Percentiles rank a stretch among this genome's conserved stretches.
These are phyloP conservation scores for Solanum appendiculatum DNA, from an alignment of 257 asterid genomes.

Conservation along the genomic window DNA sequence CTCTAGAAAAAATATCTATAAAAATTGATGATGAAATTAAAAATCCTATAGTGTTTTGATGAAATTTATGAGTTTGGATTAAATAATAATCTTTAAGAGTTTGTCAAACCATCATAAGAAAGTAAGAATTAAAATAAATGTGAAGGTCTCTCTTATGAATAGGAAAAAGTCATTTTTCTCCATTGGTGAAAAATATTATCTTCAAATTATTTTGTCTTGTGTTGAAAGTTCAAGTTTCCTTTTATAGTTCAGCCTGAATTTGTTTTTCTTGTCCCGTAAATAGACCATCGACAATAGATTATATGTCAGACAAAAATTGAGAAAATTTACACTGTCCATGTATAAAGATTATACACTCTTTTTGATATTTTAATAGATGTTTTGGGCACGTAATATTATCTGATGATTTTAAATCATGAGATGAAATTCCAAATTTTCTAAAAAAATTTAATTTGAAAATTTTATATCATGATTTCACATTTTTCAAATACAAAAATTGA, in stretches of 20 bases:
- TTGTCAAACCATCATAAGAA: rapidly evolving
- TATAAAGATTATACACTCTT: neutral
- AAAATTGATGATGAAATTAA: neutral
- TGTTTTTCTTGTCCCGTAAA: too few relatives aligned
- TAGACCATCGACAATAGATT: neutral
- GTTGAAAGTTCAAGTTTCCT: neutral
- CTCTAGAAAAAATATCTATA: too few relatives aligned
- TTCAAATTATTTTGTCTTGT: neutral
- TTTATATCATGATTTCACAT: neutral
- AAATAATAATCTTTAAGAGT: too few relatives aligned
- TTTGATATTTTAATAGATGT: too few relatives aligned
- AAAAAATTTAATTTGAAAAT: too few relatives aligned
- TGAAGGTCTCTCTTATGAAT: neutral
- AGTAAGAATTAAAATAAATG: too few relatives aligned
- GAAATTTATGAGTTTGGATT: neutral
- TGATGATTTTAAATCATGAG: too few relatives aligned
- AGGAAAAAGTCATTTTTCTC: neutral
- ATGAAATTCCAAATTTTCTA: too few relatives aligned
- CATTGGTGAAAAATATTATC: neutral
- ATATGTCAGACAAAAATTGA: neutral
- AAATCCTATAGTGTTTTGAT: too few relatives aligned
- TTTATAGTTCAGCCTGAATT: neutral
- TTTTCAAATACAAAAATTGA: neutral
- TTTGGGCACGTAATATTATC: neutral
- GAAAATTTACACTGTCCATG: neutral